Base-by-base conservation (phyloP, 805 yeast species). In the Lipomyces yamadae region DNA sequence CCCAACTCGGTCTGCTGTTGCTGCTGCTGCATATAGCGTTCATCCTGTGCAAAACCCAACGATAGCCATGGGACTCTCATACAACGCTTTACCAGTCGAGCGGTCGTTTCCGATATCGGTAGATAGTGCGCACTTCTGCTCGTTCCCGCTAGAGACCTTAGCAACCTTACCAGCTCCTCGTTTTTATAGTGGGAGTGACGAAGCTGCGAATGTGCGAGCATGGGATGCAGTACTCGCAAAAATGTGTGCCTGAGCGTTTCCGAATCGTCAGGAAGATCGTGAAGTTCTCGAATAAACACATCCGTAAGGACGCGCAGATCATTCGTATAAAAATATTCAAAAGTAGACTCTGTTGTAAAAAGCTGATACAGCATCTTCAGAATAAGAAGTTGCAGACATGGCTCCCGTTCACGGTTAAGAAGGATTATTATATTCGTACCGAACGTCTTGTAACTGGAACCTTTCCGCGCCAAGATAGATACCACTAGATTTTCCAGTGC, bases 301-400 rank as follows among this genome's bases (percentile, higher is more conserved):
- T 92, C 97, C 13, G 90, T 87, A 64, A 93, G 83, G 5, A 93
- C 96, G 72, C 89, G 88, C 66, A 93, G 78, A 75, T 93, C 98
- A 73, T 93, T 93, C 68, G 91, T 81, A 75, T 93, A 93, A 59
- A 92, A 85, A 72, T 88, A 82, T 66, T 88, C 89, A 62, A 84
- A 80, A 0, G 96, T 88, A 48, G 79, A 78, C 4, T 87, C 81
- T 3, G 87, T 85, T 1, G 93, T 87, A 77, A 93, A 85, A 0
- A 93, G 83, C 65, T 90, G 77, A 75, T 91, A 91, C 7, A 93
- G 79, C 65, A 91, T 82, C 77, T 93, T 93, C 72, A 93, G 82
- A 74, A 90, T 89, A 79, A 93, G 83, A 2, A 92, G 88, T 72
- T 89, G 92, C 63, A 90, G 78, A 61, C 91, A 84, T 39, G 84